Percentiles rank a stretch among this genome's conserved stretches.
Evolutionary conservation across 306 rosid species (phyloP).

Genomic region (Begonia fuchsioides): DNA sequence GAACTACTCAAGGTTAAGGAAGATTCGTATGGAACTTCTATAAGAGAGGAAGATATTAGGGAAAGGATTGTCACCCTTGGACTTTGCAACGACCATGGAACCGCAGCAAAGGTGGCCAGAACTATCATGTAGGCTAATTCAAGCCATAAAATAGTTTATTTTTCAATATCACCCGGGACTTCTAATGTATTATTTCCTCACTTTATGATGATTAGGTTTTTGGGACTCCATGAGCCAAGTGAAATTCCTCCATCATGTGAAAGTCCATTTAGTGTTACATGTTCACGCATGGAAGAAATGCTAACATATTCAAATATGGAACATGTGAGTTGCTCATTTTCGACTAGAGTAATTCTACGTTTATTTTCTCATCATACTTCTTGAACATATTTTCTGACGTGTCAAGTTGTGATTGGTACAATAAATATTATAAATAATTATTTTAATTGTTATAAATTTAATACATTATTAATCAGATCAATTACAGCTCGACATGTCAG

Average conservation of each 20-base stretch:
- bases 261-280: slow-evolving; percentile 67
- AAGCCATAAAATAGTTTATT: too few relatives aligned
- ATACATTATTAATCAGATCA: too few relatives aligned
- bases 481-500: too few relatives aligned
- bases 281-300: slow-evolving; percentile 75
- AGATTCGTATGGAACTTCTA: slow-evolving; percentile 16
- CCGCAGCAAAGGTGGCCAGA: slow-evolving; percentile 59
- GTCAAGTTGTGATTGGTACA: too few relatives aligned
- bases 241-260: slow-evolving; percentile 65
- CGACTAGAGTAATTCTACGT: too few relatives aligned
- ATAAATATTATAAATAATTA: too few relatives aligned
- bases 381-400: too few relatives aligned
- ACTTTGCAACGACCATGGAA: slow-evolving; percentile 47
- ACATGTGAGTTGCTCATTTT: slow-evolving; percentile 18
- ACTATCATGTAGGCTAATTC: slow-evolving; percentile 46
- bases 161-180: too few relatives aligned
- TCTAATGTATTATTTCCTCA: not conserved
- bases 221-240: slow-evolving; percentile 62
- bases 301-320: slow-evolving; percentile 57
- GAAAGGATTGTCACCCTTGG: slow-evolving; percentile 41
- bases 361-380: too few relatives aligned
- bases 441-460: too few relatives aligned
- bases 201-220: slow-evolving; percentile 32
- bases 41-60: slow-evolving; percentile 40
- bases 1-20: slow-evolving; percentile 38